These are phyloP conservation scores for Aspergillus ustus DNA, from an alignment of 2,329 filamentous ascomycete genomes.

Conservation along the genomic window DNA sequence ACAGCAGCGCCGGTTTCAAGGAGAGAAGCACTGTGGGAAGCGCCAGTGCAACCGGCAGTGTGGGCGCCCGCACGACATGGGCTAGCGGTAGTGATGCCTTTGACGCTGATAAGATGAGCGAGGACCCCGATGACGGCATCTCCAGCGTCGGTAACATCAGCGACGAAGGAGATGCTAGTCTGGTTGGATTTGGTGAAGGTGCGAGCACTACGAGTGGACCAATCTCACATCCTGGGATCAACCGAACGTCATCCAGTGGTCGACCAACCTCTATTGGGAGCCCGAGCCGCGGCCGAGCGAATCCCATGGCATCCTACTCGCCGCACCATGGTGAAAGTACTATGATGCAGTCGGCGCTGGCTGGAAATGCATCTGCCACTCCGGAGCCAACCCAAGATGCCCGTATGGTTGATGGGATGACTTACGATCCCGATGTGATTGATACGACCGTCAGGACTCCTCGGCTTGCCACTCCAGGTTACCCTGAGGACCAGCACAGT, in stretches of 20 bases:
- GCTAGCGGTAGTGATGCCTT: conserved; percentile 66
- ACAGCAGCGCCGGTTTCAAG: conserved; percentile 73
- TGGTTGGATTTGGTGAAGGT: conserved; percentile 92
- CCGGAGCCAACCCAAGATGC: conserved; percentile 58
- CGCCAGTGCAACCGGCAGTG: conserved; percentile 78
- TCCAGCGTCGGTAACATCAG: conserved; percentile 79
- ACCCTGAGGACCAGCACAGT: conserved; percentile 7
- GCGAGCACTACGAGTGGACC: conserved; percentile 84
- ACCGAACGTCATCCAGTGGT: conserved; percentile 40
- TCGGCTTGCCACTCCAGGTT: conserved; percentile 50
- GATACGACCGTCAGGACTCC: conserved; percentile 68
- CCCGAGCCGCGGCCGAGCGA: conserved; percentile 40
- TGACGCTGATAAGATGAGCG: conserved; percentile 60
- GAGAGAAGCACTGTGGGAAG: conserved; percentile 89
- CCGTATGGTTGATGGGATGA: conserved; percentile 69
- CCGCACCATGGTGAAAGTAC: conserved; percentile 38
- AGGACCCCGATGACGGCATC: conserved; percentile 68
- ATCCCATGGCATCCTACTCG: conserved; percentile 32
- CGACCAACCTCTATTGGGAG: conserved; percentile 47
- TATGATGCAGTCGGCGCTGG: conserved; percentile 45
- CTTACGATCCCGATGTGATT: conserved; percentile 64
- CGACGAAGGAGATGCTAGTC: conserved; percentile 79
- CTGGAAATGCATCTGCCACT: conserved; percentile 40
- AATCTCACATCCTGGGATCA: conserved; percentile 62
- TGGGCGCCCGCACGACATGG: conserved; percentile 71